A percentile compares a stretch with the other conserved stretches of the same genome.
phyloP scores from a whole-genome alignment of 2,329 filamentous ascomycete species.

The Pseudocercospora vitis region DNA sequence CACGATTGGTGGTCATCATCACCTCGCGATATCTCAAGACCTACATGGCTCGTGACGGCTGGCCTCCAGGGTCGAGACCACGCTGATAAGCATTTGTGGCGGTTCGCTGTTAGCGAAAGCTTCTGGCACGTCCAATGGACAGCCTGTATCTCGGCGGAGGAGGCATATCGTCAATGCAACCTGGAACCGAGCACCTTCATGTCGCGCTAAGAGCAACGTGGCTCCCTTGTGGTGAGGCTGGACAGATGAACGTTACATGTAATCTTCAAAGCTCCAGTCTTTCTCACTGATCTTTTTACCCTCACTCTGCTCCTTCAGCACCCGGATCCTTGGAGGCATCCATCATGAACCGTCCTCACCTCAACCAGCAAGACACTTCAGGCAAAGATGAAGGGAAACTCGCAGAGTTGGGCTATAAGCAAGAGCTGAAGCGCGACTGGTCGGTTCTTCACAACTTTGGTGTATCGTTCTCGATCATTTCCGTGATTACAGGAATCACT shows the following conservation, averaged over 20 bases:
- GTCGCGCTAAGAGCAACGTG: background rate
- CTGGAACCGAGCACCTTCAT: too few relatives aligned
- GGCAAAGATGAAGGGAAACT: conserved; percentile 16
- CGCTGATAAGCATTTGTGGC: background rate
- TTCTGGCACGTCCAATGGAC: background rate
- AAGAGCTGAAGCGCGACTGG: conserved; percentile 30
- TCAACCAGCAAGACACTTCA: background rate
- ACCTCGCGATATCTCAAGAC: too few relatives aligned
- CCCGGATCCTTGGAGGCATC: too few relatives aligned
- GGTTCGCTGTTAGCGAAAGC: background rate
- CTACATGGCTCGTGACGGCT: too few relatives aligned
- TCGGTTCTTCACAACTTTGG: conserved; percentile 57
- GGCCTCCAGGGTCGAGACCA: background rate
- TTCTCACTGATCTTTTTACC: too few relatives aligned
- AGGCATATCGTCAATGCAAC: background rate
- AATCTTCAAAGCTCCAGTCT: too few relatives aligned
- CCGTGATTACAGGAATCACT: conserved; percentile 60
- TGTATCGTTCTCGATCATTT: conserved; percentile 63
- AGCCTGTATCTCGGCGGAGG: background rate
- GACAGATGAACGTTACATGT: too few relatives aligned
- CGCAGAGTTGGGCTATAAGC: conserved; percentile 58
- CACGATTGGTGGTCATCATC: too few relatives aligned
- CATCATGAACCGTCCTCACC: background rate
- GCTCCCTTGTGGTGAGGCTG: background rate
- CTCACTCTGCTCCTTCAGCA: too few relatives aligned